Evolutionary conservation across 306 rosid genomes (phyloP), one percentile per base, ranked within the genome.

Genomic region (Ceratonia siliqua): DNA sequence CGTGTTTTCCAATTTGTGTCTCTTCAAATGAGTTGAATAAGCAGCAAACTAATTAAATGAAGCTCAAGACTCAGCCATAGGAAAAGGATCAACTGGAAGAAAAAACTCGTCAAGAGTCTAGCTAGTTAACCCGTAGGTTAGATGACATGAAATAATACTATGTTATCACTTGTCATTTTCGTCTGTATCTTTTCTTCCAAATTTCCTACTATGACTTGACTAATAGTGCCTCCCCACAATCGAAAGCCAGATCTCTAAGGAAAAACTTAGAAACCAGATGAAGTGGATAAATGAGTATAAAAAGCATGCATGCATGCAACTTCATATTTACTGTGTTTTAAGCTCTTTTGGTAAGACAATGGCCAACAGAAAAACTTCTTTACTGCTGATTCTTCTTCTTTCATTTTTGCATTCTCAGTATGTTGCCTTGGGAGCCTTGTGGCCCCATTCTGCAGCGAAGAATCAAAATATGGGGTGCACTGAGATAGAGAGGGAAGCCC

Each of bases 401-500:
- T 20, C 58, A 20, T 54, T 39, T 9, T 72, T 72, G 33, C 55
- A 13, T 15, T 30, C 67, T 39, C 28, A 70, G 36, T 32, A 18
- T 2, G 6, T 32, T 13, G 6, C 5, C 11, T 5, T 13, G 6
- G 33, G 30, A 70, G 75, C 63, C 11, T 11, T 4, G 17, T 14
- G 50, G 50, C 20, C 50, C 8, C 17, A 25, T 18, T 18, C 25
- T 49, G 24, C 55, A 5, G 55, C 3, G 6, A 17, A 17, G 55
- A 49, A 18, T 18, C 6, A 17, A 1, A 49, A 17, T 14, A 24
- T 13, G n/a, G 35, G 8, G 25, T 78, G 82, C 67, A 52, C 5
- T 20, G 66, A 22, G 49, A 18, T 39, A 4, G 82, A 70, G 68
- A 78, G 72, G 71, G 43, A 28, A 14, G 78, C 73, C 12, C 78